Conservation (phyloP, 148 eudicot species). For the Rhododendron griersonianum region DNA sequence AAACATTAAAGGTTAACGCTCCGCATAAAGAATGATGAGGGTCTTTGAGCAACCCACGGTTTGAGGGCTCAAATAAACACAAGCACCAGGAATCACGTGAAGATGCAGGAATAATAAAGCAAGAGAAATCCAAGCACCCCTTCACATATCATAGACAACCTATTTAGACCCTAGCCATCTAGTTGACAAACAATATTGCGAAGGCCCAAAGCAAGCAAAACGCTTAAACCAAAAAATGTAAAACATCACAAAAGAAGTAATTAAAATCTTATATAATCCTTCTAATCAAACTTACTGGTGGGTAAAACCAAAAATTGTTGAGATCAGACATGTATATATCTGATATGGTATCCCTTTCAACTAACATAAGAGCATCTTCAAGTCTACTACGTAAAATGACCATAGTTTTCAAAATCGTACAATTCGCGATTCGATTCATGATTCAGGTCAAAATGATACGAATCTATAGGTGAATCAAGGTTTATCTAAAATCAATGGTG, state of each 20-base stretch:
- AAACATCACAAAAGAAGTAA: background rate
- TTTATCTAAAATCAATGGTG: no score
- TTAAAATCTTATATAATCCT: background rate
- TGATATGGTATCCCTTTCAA: background rate
- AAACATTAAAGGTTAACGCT: background rate
- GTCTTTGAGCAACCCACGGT: background rate
- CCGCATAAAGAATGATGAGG: background rate
- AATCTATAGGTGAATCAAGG: no score
- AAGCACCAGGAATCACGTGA: background rate
- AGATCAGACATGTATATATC: background rate
- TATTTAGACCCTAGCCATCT: background rate
- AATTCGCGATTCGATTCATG: no score
- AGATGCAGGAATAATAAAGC: background rate
- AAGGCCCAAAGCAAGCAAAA: slow-evolving; percentile 4
- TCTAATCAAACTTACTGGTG: background rate
- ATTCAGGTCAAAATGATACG: no score
- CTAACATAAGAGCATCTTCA: background rate
- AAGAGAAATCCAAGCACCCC: background rate
- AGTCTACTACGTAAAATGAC: no score
- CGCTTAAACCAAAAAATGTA: background rate
- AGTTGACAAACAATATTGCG: background rate
- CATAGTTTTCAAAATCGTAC: no score
- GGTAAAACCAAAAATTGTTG: background rate
- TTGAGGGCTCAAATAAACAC: background rate
- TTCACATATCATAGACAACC: background rate